Evolutionary conservation across 2,329 filamentous ascomycete species (phyloP), one percentile per base, ranked within the genome.

Genomic region (Podosphaera leucotricha): DNA sequence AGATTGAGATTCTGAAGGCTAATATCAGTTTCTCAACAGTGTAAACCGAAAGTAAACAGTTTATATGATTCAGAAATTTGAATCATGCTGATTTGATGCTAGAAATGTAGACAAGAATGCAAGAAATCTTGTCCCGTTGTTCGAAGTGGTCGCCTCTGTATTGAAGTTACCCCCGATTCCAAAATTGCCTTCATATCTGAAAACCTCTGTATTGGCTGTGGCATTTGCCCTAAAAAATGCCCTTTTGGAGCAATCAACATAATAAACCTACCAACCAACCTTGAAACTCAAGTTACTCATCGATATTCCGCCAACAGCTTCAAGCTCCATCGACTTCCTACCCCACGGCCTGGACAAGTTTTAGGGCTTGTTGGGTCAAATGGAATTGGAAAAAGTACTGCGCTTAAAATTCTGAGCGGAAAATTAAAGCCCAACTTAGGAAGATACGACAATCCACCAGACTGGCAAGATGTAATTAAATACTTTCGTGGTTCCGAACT

Each of bases 331-430:
- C 78, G 92, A 55, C 71, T 95, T 58, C 90, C 92, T 46, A 94
- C 87, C 73, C 90, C 90, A 50, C 78, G 90, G 48, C 87, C 90
- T 26, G 90, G 90, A 49, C 84, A 95, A 60, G 92, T 98, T 24
- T 66, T 98, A 46, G 90, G 90, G 68, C 72, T 98, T 43, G 92
- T 98, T 38, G 92, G 90, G 62, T 95, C 90, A 56, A 98, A 98
- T 75, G 90, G 92, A 84, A 98, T 95, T 57, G 90, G 90, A 64
- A 98, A 98, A 75, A 94, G 85, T 67, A 98, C 90, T n/a, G 92
- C 90, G 7, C 68, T 98, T 62, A 98, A 98, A 71, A 94, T 98
- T 61, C 76, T 98, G 57, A 92, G 84, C 58, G 90, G 90, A 60
- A 98, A 95, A 67, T 71, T 98, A 57, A 98, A 98, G 75, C 90